Base-by-base conservation (phyloP, 805 yeast species). In the Vanderwaltozyma yarrowii region DNA sequence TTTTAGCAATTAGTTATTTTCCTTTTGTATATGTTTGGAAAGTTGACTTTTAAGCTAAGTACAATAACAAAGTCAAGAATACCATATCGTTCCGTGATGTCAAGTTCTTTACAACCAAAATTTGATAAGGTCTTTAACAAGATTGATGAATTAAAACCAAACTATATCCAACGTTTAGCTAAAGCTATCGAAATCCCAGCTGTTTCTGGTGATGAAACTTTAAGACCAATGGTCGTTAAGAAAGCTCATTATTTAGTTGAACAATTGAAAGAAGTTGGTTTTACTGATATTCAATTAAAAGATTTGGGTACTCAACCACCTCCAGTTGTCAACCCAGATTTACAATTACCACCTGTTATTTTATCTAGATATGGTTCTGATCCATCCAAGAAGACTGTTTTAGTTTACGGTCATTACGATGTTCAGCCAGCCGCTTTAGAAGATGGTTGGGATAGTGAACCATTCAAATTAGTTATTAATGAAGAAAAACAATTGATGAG, bases 401-500 rank as follows among this genome's bases (percentile, higher is more conserved):
- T 94, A 46, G 78, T 92, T 30, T 92, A 92, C 59, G 98, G 97
- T 35, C 99, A 92, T 61, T 89, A 89, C 64, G 99, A 92, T 54
- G 99, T 92, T 45, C 99, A 92, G 68, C 99, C 99, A 10, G 99
- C 99, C 14, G 65, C 73, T 23, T 49, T 66, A 41, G 94, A 82
- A 51, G 98, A 92, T 58, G 99, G 99, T 29, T 92, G 99, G 99
- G 68, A 71, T 52, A 74, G 92, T 31, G 95, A 88, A 45, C 99
- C 99, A 9, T 92, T 92, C 64, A 68, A 65, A 39, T 66, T 92
- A 54, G 71, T 73, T 44, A 65, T 68, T 35, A 64, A 67, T 42
- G 84, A 78, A 57, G 74, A 75, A 47, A 80, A 76, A 46, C 80
- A 70, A 36, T 71, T 80, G 45, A 68, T 92, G 54, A 76, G 74